Base-by-base conservation (phyloP, 73 alveolate genomes). In the Paramecium sexaurelia region DNA sequence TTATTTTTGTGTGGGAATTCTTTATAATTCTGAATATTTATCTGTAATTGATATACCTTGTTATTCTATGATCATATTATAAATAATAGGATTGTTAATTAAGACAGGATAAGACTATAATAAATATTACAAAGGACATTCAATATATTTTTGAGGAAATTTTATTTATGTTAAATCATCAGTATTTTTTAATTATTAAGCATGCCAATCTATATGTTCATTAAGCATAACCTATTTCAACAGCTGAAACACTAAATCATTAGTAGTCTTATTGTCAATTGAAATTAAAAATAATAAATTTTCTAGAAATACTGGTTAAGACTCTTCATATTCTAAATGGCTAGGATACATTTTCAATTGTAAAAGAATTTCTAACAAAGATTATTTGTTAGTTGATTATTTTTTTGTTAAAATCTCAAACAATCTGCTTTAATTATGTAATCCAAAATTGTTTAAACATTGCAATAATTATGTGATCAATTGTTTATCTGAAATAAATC, bases 161-260 rank as follows among this genome's bases (percentile, higher is more conserved):
- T 20, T 1, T 41, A 78, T 41, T 40, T 78, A 6, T 2, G 8
- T 22, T 1, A 29, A 15, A 37, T 45, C 71, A 0, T 39, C 57
- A 0, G 47, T 7, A 35, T 32, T 41, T 8, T 43, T 37, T 32
- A 78, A 24, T 41, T 78, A 45, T 39, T 78, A 19, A 1, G 90
- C 90, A 78, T 41, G 55, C 90, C 90, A 78, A 78, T 78, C 90
- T 7, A 56, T 36, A 45, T 78, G 90, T 78, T 78, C 90, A 78
- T 41, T 78, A 6, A 78, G 55, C 32, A 78, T 78, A 3, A 40
- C 68, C 17, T 78, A 41, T 78, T 61, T 78, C 33, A 78, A 7
- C 1, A 29, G 4, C 15, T 22, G 8, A 2, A 24, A 40, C 10
- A 41, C 9, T 78, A 78, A 41, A 9, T 78, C 90, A 78, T 78